Base-by-base conservation (phyloP, 768 basidiomycete genomes). In the Mrakia blollopis region DNA sequence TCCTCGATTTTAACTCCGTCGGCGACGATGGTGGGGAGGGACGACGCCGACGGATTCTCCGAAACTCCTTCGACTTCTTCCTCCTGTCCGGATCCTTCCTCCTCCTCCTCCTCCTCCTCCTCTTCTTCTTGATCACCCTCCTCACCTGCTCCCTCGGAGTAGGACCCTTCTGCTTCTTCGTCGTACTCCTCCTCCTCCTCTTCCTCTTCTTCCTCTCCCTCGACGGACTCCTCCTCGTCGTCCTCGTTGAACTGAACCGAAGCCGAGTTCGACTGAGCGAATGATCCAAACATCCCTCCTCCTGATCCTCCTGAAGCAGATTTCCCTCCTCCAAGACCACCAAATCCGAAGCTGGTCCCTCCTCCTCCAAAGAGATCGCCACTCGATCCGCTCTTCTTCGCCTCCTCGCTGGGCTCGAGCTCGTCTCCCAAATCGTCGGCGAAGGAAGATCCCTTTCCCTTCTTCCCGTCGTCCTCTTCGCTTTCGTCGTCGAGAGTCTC, bases 1-100 rank as follows among this genome's bases (percentile, higher is more conserved):
- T 72, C 71, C 50, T 72, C 71, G 54, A 72, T 72, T 35, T 57
- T 72, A 54, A 72, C 47, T n/a, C 50, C 71, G 52, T 72, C 71
- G 65, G 65, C 52, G 52, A 72, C 28, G 32, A 47, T 72, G n/a
- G 71, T 71, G 10, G 69, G 52, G 21, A 72, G 30, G 8, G 50
- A 32, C 6, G 62, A 0, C 14, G 62, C 3, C 28, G 62, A 63
- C 16, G 62, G 62, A 18, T 32, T 63, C 30, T 68, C 65, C 65
- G 25, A 35, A 23, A 68, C 65, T 44, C 39, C 37, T 39, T 68
- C 39, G 37, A 39, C 65, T 35, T 39, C 25, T 37, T 68, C 21
- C 65, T 68, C 35, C 35, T 68, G 39, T 23, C 37, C 65, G 11
- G 10, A 25, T 1, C 57, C 54, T 35, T 60, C 65, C 65, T 44